Base-by-base conservation (phyloP, 83 land plant genomes). In the Picea abies region DNA sequence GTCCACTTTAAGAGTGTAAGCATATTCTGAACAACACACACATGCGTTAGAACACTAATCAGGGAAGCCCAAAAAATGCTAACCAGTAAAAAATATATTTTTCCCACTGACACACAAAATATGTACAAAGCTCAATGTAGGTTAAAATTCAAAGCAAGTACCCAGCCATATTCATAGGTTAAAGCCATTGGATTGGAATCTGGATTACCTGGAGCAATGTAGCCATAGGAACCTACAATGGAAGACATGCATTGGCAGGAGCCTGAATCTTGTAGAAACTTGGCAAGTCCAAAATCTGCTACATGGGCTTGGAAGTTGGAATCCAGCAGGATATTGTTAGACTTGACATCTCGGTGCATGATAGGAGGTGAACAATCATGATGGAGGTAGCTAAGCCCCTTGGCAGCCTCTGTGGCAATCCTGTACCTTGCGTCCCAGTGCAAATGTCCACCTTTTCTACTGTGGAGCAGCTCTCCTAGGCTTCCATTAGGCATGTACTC, bases 171-270 rank as follows among this genome's bases (percentile, higher is more conserved):
- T 47, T 47, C 52, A 47, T 47, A 47, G 10, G 52, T 47, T 8
- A 10, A 47, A 47, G 52, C 52, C 52, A 47, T 47, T 47, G 52
- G 52, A 47, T 47, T 47, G 52, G 52, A 47, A 47, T 47, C 52
- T 47, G 52, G 35, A 47, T 47, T 47, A 47, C 52, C 52, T 47
- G 52, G 52, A 47, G 52, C 52, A 65, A 93, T 93, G 93, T 93
- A 93, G 85, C 95, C 95, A 80, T 93, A 93, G 23, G 95, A 93
- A 19, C 95, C 95, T 8, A 91, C 95, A 67, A 93, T 84, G 44
- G 91, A 92, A 15, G 95, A 93, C 95, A 93, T 93, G 87, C 86
- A 84, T 75, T 93, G 85, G 16, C 91, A 87, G 49, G 92, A 82
- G 22, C 83, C 93, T n/a, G 83, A 88, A 62, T 84, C 91, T 39